Percentiles rank a stretch among this genome's conserved stretches.
phyloP scores from a whole-genome alignment of 2,329 filamentous ascomycete species.

The Diaporthe ilicicola region DNA sequence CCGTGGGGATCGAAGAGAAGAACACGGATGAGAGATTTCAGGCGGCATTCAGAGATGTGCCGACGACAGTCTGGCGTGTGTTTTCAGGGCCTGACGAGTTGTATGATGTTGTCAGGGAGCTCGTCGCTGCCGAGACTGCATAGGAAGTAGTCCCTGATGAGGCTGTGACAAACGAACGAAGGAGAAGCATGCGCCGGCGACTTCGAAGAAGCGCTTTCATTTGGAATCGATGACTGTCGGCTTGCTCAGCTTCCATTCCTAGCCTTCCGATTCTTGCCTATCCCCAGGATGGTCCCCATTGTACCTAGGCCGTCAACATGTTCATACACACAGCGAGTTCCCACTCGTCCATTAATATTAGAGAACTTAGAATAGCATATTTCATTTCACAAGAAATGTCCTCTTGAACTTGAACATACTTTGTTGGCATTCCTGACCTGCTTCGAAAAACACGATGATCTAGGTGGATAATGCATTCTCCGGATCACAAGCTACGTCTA shows the following conservation, averaged over 20 bases:
- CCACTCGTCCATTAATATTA: not conserved
- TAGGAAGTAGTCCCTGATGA: not conserved
- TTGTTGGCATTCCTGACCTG: no score
- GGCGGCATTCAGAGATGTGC: conserved; percentile 80
- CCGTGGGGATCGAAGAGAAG: conserved; percentile 74
- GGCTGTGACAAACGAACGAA: not conserved
- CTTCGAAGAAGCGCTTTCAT: conserved; percentile 4
- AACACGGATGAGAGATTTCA: conserved; percentile 81
- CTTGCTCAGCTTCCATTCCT: not conserved
- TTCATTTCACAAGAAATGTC: not conserved
- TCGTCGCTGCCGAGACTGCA: conserved; percentile 26
- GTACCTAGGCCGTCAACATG: not conserved
- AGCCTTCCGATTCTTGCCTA: not conserved
- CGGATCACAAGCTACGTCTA: no score
- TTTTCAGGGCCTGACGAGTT: conserved; percentile 82
- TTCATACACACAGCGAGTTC: not conserved
- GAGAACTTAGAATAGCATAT: not conserved
- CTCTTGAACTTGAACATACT: no score
- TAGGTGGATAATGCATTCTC: no score
- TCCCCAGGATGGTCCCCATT: no score
- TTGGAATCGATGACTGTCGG: not conserved
- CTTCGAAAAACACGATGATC: no score
- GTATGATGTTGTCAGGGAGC: conserved; percentile 47
- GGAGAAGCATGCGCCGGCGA: not conserved
- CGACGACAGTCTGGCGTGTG: conserved; percentile 77